Evolutionary conservation across 2,329 filamentous ascomycete species (phyloP).

Genomic region (Pseudocercospora eumusae): DNA sequence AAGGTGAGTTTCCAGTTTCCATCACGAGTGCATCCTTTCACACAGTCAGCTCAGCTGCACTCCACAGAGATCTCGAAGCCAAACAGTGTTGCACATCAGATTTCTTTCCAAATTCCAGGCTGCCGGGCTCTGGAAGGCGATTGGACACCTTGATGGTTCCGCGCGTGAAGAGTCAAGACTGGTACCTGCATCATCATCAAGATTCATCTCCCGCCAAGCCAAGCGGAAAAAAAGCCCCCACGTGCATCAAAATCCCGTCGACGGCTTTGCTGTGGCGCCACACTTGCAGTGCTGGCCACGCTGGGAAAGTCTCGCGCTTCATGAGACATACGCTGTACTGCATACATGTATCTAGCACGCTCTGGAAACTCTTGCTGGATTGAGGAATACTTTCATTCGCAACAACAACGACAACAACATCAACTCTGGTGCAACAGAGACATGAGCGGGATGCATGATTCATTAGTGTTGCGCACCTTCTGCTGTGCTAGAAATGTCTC

Average conservation of each 20-base stretch:
- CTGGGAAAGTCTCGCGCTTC: neutral
- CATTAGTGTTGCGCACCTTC: neutral
- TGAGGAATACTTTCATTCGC: too few relatives aligned
- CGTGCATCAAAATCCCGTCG: neutral
- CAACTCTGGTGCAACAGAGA: neutral
- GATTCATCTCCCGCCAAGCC: neutral
- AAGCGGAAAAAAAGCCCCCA: neutral
- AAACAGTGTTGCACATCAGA: neutral
- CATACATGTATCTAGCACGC: too few relatives aligned
- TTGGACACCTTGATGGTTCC: constrained; percentile 6
- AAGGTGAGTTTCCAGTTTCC: too few relatives aligned
- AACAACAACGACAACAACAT: too few relatives aligned
- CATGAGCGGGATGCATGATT: constrained; percentile 13
- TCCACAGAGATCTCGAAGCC: constrained; percentile 3
- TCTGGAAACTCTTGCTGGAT: neutral
- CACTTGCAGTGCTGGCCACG: neutral
- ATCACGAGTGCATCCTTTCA: neutral
- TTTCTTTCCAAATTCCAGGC: too few relatives aligned
- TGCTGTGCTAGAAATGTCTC: neutral
- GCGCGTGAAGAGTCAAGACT: neutral
- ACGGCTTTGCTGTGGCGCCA: neutral
- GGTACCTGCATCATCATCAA: constrained; percentile 2
- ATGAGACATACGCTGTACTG: neutral
- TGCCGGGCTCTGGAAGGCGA: neutral
- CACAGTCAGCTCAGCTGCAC: too few relatives aligned